Percentiles rank a stretch among this genome's conserved stretches.
phyloP scores from a whole-genome alignment of 225 moss, liverwort and hornwort species.

The Lunularia cruciata region DNA sequence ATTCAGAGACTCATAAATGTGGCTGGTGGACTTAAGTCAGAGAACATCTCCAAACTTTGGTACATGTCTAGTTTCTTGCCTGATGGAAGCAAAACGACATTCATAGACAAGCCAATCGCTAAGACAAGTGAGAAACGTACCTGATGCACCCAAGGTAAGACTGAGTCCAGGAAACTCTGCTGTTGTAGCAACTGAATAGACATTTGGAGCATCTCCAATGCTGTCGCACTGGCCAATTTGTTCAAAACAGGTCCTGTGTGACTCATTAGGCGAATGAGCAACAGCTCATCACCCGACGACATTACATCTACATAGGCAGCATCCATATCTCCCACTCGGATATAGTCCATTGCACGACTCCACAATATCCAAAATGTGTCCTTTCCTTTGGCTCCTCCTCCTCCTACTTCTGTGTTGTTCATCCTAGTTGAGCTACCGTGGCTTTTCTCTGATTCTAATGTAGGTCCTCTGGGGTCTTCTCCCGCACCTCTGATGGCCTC shows the following conservation, averaged over 20 bases:
- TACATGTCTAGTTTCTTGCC: too few relatives aligned
- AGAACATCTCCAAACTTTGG: too few relatives aligned
- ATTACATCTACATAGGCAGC: constrained; percentile 72
- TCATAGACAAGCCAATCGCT: too few relatives aligned
- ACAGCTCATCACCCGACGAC: constrained; percentile 67
- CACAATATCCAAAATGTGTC: constrained; percentile 92
- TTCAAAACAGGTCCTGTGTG: constrained; percentile 76
- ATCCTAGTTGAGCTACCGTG: constrained; percentile 26
- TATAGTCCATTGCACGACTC: constrained; percentile 81
- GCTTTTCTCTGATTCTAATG: constrained; percentile 33
- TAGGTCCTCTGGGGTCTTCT: constrained; percentile 39
- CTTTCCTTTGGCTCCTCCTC: constrained; percentile 45
- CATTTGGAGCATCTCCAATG: constrained; percentile 52
- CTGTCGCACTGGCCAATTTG: constrained; percentile 52
- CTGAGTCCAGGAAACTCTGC: constrained; percentile 73
- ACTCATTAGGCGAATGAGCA: constrained; percentile 75
- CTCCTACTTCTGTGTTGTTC: constrained; percentile 28
- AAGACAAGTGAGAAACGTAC: constrained; percentile 44
- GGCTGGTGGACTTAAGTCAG: too few relatives aligned
- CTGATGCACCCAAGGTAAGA: constrained; percentile 88
- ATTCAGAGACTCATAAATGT: too few relatives aligned
- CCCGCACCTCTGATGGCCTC: constrained; percentile 76
- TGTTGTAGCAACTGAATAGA: constrained; percentile 69
- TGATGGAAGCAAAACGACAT: too few relatives aligned
- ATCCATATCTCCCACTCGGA: constrained; percentile 58